Conservation (phyloP, 2,329 filamentous ascomycete genomes). For the Hypoxylon sp. region DNA sequence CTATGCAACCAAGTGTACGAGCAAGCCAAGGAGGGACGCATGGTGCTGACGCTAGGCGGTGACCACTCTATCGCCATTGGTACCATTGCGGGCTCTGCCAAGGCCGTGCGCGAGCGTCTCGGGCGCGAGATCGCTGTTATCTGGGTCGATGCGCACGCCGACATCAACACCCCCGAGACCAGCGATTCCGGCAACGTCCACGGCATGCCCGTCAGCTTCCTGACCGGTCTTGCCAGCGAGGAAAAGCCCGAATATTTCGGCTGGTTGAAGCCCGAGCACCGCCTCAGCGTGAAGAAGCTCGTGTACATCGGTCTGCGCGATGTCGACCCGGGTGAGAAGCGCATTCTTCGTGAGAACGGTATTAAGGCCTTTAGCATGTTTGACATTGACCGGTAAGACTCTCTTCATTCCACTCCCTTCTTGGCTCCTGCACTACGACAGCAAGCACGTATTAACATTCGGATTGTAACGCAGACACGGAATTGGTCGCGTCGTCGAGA, state of each 20-base stretch:
- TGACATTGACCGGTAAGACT: conserved; percentile 83
- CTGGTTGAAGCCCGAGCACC: conserved; percentile 81
- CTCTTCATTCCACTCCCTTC: background rate
- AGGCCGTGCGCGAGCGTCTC: conserved; percentile 84
- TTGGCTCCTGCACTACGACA: no score
- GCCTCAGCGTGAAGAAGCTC: conserved; percentile 78
- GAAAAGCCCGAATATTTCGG: conserved; percentile 83
- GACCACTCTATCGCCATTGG: conserved; percentile 98
- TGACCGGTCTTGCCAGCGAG: conserved; percentile 84
- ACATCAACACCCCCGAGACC: conserved; percentile 96
- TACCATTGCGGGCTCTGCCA: conserved; percentile 85
- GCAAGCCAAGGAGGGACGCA: conserved; percentile 82
- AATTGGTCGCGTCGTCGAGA: conserved; percentile 95
- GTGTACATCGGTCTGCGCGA: conserved; percentile 97
- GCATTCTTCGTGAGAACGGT: conserved; percentile 83
- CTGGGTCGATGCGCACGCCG: conserved; percentile 98
- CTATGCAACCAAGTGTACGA: conserved; percentile 87
- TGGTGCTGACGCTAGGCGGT: conserved; percentile 92
- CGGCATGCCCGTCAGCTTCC: conserved; percentile 95
- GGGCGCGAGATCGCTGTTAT: conserved; percentile 89
- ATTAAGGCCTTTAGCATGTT: conserved; percentile 99
- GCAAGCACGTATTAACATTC: no score
- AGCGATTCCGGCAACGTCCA: conserved; percentile 93
- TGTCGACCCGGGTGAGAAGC: conserved; percentile 93
- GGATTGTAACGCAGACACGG: conserved; percentile 79